Percentiles rank a stretch among this genome's conserved stretches.
These are phyloP conservation scores for Aspergillus leporis DNA, from an alignment of 495 filamentous ascomycete species.

Conservation along the genomic window DNA sequence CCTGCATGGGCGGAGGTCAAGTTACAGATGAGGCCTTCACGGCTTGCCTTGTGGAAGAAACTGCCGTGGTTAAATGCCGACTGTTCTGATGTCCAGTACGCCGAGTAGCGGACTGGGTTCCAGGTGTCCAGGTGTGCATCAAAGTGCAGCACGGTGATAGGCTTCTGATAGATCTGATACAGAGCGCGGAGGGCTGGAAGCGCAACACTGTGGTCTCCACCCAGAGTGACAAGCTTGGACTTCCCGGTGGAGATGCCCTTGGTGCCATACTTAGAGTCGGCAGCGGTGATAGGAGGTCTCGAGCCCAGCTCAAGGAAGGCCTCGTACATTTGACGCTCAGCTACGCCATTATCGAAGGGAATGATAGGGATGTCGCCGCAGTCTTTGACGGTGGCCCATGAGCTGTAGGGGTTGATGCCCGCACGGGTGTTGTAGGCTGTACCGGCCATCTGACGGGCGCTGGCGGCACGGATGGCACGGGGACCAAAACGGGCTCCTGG, in stretches of 20 bases:
- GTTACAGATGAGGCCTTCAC: conserved; percentile 72
- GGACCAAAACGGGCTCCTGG: conserved; percentile 78
- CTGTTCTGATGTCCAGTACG: conserved; percentile 68
- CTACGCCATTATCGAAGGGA: conserved; percentile 75
- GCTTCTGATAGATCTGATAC: conserved; percentile 66
- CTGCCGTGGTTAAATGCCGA: conserved; percentile 78
- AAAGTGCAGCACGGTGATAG: conserved; percentile 80
- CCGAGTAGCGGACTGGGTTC: conserved; percentile 77
- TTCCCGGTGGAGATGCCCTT: conserved; percentile 47
- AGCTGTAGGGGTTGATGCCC: conserved; percentile 72
- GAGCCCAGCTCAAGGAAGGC: conserved; percentile 67
- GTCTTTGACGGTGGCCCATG: conserved; percentile 73
- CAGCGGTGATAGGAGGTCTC: conserved; percentile 41
- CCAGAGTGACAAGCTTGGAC: conserved; percentile 74
- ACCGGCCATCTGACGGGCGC: conserved; percentile 68
- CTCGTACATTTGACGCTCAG: conserved; percentile 73
- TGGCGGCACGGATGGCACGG: conserved; percentile 77
- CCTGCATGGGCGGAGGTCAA: conserved; percentile 73
- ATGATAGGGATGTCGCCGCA: conserved; percentile 83
- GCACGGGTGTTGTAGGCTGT: conserved; percentile 78
- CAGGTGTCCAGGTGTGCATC: conserved; percentile 83
- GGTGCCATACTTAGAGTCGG: conserved; percentile 33
- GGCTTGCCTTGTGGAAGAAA: conserved; percentile 81
- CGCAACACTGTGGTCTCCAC: conserved; percentile 80
- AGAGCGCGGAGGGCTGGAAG: conserved; percentile 74